Evolutionary conservation across 768 basidiomycete genomes (phyloP).

Genomic region (Melanogaster broomeanus): DNA sequence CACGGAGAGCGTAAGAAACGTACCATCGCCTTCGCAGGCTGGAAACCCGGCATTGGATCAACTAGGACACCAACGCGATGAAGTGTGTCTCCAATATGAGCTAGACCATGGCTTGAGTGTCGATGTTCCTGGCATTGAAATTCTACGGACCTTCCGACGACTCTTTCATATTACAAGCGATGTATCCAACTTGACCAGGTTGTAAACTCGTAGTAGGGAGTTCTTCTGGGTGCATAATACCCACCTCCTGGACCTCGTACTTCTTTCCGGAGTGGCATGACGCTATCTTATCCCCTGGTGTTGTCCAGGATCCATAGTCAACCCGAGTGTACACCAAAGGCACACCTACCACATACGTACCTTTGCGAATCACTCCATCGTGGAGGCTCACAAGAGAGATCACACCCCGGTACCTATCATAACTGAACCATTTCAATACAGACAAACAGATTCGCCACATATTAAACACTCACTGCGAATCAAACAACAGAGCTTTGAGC

Average conservation of each 20-base stretch:
- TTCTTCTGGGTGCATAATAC: conserved; percentile 90
- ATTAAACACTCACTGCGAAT: conserved; percentile 71
- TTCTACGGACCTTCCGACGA: conserved; percentile 75
- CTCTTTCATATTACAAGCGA: conserved; percentile 98
- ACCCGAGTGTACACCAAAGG: background rate
- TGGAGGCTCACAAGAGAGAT: conserved; percentile 88
- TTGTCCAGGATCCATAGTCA: background rate
- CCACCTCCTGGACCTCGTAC: conserved; percentile 88
- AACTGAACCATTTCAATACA: conserved; percentile 47
- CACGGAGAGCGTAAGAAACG: background rate
- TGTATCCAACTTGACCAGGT: conserved; percentile 84
- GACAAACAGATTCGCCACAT: background rate
- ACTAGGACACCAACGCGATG: conserved; percentile 72
- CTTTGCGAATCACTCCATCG: conserved; percentile 80
- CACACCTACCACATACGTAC: conserved; percentile 36
- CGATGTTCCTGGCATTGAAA: background rate
- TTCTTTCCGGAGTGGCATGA: conserved; percentile 84
- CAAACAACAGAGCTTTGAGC: conserved; percentile 88
- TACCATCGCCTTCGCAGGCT: conserved; percentile 94
- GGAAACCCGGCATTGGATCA: conserved; percentile 87
- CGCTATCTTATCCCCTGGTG: conserved; percentile 82
- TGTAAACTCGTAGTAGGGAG: conserved; percentile 65
- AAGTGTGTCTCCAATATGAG: conserved; percentile 93
- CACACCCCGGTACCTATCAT: conserved; percentile 94
- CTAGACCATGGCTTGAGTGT: conserved; percentile 40